Percentiles rank a stretch among this genome's conserved stretches.
Conservation (phyloP, 192 early-diverging fungal species). For the Chytriomyces sp. region DNA sequence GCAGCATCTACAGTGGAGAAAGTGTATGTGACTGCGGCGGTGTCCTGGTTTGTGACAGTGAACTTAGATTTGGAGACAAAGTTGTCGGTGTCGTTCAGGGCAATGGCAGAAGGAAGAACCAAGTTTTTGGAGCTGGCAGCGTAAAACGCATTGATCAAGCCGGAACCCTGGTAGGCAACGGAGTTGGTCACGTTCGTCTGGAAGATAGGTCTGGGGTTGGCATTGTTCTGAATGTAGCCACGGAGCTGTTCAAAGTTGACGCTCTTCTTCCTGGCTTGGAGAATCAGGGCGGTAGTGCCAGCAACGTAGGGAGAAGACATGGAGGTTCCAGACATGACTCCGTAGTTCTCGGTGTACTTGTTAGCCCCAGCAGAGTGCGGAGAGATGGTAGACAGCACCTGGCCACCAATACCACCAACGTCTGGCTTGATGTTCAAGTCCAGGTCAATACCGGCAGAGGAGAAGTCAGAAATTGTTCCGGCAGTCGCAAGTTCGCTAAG, state of each 20-base stretch:
- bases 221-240: conserved; percentile 56
- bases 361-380: conserved; percentile 3
- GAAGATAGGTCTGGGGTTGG: conserved; percentile 41
- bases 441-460: conserved; percentile 71
- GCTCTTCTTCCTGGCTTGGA: conserved; percentile 52
- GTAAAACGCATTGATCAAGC: conserved; percentile 70
- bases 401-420: conserved; percentile 44
- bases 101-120: conserved; percentile 52
- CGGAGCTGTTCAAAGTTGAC: conserved; percentile 23
- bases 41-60: conserved; percentile 36
- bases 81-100: no score
- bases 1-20: conserved; percentile 24
- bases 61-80: background rate
- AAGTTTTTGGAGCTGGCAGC: conserved; percentile 55
- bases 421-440: conserved; percentile 68
- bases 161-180: conserved; percentile 70
- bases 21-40: conserved; percentile 17
- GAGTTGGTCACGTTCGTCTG: conserved; percentile 50
- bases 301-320: conserved; percentile 81
- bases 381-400: conserved; percentile 37
- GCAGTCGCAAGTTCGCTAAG: conserved; percentile 50
- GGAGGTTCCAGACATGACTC: conserved; percentile 63
- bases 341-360: conserved; percentile 18
- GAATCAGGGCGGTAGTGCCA: conserved; percentile 67
- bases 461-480: conserved; percentile 71